Evolutionary conservation across 345 rosid genomes (phyloP), one percentile per base, ranked within the genome.

Genomic region (Aquilaria yunnanensis): DNA sequence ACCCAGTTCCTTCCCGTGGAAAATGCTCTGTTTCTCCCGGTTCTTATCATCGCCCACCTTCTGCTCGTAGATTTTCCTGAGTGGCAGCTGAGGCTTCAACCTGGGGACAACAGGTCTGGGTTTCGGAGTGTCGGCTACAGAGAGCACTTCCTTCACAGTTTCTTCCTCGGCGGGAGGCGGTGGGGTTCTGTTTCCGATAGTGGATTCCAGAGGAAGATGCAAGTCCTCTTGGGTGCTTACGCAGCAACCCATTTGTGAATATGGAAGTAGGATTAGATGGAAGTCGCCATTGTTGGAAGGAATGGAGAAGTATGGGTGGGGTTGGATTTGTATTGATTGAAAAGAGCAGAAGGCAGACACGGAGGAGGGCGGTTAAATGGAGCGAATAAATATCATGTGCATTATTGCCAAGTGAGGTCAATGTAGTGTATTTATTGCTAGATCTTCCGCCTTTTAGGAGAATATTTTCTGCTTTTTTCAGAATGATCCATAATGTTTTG

Each of bases 131-230:
- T 85, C 95, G 3, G 23, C 23, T 1, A 23, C 23, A 23, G 98
- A 80, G 64, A 89, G 77, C 4, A 92, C 89, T 77, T 92, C 95
- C 66, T 92, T 92, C 14, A 90, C 97, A 0, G 92, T 78, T 56
- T 88, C 98, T 74, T 83, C 94, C 54, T 87, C 91, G 16, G 16
- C 32, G 0, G 81, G 48, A 57, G 81, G 79, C 7, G 85, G 83
- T 2, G 91, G 84, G 12, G 84, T 76, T 67, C 81, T 73, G 54
- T 61, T 74, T 14, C 77, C 82, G 1, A 51, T 46, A 31, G 34
- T 61, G 14, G 61, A 33, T 45, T 73, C 55, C 11, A 58, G 56
- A 46, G 29, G 56, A 41, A 23, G 23, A 23, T 23, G 23, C 23
- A 34, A 31, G 60, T 64, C 0, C 9, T 56, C 2, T 71, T 57